Percentiles rank a stretch among this genome's conserved stretches.
Conservation (phyloP, 164 flowering plant species). For the Litsea cubeba region DNA sequence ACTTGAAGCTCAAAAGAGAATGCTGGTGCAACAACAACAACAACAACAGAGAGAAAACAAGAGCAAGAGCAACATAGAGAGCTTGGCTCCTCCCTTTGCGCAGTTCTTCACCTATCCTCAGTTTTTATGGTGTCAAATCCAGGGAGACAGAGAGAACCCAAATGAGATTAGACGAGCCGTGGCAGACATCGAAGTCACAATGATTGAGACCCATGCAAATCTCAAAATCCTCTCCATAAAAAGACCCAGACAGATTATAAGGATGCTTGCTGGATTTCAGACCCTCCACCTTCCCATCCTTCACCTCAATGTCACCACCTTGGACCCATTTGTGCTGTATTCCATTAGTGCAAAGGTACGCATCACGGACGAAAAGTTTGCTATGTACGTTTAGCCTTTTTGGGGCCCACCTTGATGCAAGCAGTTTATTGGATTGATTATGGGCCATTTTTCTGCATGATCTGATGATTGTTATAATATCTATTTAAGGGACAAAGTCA, state of each 20-base stretch:
- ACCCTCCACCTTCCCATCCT: slow-evolving; percentile 56
- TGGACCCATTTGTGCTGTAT: slow-evolving; percentile 64
- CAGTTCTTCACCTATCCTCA: slow-evolving; percentile 74
- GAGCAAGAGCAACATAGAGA: slow-evolving; percentile 12
- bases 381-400: too few relatives aligned
- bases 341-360: slow-evolving; percentile 88
- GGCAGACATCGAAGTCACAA: slow-evolving; percentile 78
- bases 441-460: too few relatives aligned
- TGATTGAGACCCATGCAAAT: slow-evolving; percentile 83
- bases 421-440: too few relatives aligned
- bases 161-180: slow-evolving; percentile 34
- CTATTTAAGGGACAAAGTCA: too few relatives aligned
- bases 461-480: too few relatives aligned
- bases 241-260: slow-evolving; percentile 49
- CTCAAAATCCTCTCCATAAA: slow-evolving; percentile 48
- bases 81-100: slow-evolving; percentile 39
- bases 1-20: slow-evolving; percentile 58
- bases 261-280: slow-evolving; percentile 58
- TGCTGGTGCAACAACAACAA: slow-evolving; percentile 17
- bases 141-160: slow-evolving; percentile 18
- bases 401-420: too few relatives aligned
- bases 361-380: too few relatives aligned
- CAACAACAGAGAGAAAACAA: slow-evolving; percentile 4
- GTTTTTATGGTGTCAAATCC: slow-evolving; percentile 42
- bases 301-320: slow-evolving; percentile 77